Conservation (phyloP, 345 rosid genomes). For the Anastatica hierochuntica region DNA sequence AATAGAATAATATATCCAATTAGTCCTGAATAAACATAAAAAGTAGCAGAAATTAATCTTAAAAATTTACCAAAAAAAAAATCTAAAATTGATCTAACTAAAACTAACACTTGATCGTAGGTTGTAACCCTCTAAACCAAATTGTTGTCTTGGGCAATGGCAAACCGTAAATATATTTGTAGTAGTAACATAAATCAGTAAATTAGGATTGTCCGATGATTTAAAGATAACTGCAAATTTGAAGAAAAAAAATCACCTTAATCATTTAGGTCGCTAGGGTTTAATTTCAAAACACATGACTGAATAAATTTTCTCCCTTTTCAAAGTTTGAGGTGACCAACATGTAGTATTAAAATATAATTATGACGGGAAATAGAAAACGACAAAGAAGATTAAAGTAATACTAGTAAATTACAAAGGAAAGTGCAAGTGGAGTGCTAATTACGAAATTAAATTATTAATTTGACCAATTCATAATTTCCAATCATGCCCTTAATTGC, state of each 20-base stretch:
- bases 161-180: too few relatives aligned
- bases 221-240: too few relatives aligned
- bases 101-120: too few relatives aligned
- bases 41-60: too few relatives aligned
- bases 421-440: constrained; percentile 28
- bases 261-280: constrained; percentile 13
- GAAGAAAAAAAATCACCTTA: background rate
- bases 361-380: constrained; percentile 5
- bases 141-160: too few relatives aligned
- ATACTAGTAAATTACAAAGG: constrained; percentile 6
- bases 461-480: constrained; percentile 9
- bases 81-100: too few relatives aligned
- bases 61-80: too few relatives aligned
- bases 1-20: too few relatives aligned
- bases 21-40: too few relatives aligned
- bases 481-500: constrained; percentile 18
- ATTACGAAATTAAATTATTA: constrained; percentile 20
- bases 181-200: too few relatives aligned
- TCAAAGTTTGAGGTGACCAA: constrained; percentile 17
- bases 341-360: background rate
- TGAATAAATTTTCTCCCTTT: background rate
- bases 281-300: background rate
- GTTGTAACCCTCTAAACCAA: too few relatives aligned
- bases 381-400: constrained; percentile 22
- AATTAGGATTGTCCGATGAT: too few relatives aligned